phyloP scores from a whole-genome alignment of 805 yeast species.

The Cyberlindnera amylophila region DNA sequence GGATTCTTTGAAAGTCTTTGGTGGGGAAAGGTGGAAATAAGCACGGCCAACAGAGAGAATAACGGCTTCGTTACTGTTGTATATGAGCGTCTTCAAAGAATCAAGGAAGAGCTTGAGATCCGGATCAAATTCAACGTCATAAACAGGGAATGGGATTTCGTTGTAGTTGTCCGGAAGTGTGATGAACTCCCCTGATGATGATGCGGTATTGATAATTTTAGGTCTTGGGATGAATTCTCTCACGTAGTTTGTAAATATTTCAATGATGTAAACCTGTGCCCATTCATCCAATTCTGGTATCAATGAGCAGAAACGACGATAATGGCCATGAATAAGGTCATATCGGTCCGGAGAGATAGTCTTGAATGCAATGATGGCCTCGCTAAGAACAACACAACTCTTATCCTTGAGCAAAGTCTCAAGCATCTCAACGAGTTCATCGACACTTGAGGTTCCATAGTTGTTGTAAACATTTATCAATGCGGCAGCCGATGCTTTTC shows the following conservation, averaged over 20 bases:
- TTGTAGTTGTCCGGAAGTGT: slow-evolving; percentile 43
- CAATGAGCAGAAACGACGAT: slow-evolving; percentile 50
- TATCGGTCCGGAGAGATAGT: slow-evolving; percentile 53
- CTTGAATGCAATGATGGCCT: slow-evolving; percentile 57
- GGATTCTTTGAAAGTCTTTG: slow-evolving; percentile 43
- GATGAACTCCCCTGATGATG: slow-evolving; percentile 26
- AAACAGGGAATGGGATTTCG: slow-evolving; percentile 35
- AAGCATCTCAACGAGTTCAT: slow-evolving; percentile 49
- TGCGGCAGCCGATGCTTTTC: slow-evolving; percentile 77
- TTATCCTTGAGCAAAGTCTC: slow-evolving; percentile 58
- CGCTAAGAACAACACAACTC: slow-evolving; percentile 62
- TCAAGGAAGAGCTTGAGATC: slow-evolving; percentile 57
- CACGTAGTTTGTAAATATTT: slow-evolving; percentile 63
- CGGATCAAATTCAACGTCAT: slow-evolving; percentile 43
- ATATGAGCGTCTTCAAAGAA: slow-evolving; percentile 43
- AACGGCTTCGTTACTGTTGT: slow-evolving; percentile 55
- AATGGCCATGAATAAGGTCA: slow-evolving; percentile 69
- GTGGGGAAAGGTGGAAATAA: slow-evolving; percentile 54
- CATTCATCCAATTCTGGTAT: slow-evolving; percentile 62
- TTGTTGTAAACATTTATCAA: slow-evolving; percentile 53
- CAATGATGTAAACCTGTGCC: slow-evolving; percentile 58
- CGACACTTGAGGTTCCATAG: slow-evolving; percentile 39
- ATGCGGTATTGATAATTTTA: slow-evolving; percentile 32
- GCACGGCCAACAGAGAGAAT: slow-evolving; percentile 58
- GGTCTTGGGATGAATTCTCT: slow-evolving; percentile 60